Conservation (phyloP, 306 rosid species). For the Hippophae rhamnoides region DNA sequence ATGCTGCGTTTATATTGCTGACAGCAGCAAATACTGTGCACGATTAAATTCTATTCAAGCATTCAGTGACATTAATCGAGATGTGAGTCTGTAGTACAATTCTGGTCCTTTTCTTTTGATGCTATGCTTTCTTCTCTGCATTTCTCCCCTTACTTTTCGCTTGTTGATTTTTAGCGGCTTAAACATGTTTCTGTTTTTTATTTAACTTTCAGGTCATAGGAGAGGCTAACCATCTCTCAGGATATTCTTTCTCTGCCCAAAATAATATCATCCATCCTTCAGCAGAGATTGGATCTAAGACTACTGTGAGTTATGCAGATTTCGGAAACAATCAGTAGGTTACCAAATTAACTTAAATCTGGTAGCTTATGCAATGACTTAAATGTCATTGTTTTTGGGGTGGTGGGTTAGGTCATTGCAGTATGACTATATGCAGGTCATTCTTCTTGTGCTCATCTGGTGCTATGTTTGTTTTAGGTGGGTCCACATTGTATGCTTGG, state of each 20-base stretch:
- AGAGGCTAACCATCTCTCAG: constrained; percentile 78
- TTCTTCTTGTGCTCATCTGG: constrained; percentile 16
- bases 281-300: constrained; percentile 81
- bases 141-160: constrained; percentile 7
- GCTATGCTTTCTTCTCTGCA: not conserved
- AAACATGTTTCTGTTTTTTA: constrained; percentile 8
- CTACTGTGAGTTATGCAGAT: constrained; percentile 59
- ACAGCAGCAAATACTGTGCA: constrained; percentile 64
- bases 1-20: constrained; percentile 89
- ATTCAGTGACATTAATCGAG: constrained; percentile 80
- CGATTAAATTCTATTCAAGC: constrained; percentile 89
- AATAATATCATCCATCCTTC: constrained; percentile 75
- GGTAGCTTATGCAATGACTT: not conserved
- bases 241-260: constrained; percentile 84
- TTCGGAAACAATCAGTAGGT: not conserved
- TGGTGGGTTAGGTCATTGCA: constrained; percentile 10
- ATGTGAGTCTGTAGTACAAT: constrained; percentile 49
- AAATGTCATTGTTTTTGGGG: not conserved
- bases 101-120: constrained; percentile 2
- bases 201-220: constrained; percentile 58
- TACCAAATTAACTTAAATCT: not conserved
- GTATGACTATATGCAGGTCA: constrained; percentile 9
- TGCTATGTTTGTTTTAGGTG: constrained; percentile 42
- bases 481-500: constrained; percentile 99
- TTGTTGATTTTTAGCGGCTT: constrained; percentile 11